These are phyloP conservation scores for Fusarium chaquense DNA, from an alignment of 2,329 filamentous ascomycete genomes.

Conservation along the genomic window DNA sequence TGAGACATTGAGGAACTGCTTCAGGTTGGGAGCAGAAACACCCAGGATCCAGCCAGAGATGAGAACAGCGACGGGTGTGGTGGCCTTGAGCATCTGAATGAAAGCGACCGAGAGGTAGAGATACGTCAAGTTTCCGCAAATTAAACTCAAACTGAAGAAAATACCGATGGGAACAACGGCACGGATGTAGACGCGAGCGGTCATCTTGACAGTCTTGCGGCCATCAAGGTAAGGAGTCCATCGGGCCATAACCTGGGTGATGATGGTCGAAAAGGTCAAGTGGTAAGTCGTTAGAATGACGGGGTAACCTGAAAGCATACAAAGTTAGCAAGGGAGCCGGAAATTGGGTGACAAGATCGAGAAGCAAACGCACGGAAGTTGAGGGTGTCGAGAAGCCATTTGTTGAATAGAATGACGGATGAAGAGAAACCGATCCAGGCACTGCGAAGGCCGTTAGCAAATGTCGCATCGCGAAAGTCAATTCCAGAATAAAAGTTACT, in stretches of 20 bases:
- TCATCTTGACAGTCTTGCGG: slow-evolving; percentile 97
- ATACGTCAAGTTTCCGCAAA: slow-evolving; percentile 96
- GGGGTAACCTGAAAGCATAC: slow-evolving; percentile 66
- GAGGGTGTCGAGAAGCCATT: slow-evolving; percentile 91
- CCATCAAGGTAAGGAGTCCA: slow-evolving; percentile 92
- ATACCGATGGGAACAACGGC: slow-evolving; percentile 95
- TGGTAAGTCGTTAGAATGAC: slow-evolving; percentile 97
- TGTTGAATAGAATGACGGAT: slow-evolving; percentile 98
- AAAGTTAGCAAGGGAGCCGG: slow-evolving; percentile 33
- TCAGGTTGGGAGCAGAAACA: slow-evolving; percentile 84
- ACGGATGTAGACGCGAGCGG: slow-evolving; percentile 88
- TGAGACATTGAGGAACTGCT: slow-evolving; percentile 91
- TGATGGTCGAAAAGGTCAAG: slow-evolving; percentile 89
- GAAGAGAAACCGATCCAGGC: slow-evolving; percentile 94
- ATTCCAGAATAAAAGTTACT: slow-evolving; percentile 48
- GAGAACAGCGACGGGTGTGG: slow-evolving; percentile 92
- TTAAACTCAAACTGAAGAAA: slow-evolving; percentile 96
- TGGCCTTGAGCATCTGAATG: slow-evolving; percentile 99
- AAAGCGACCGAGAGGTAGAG: slow-evolving; percentile 95
- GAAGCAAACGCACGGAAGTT: slow-evolving; percentile 71
- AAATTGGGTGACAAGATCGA: slow-evolving; percentile 9
- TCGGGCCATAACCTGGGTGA: slow-evolving; percentile 93
- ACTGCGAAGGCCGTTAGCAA: slow-evolving; percentile 60
- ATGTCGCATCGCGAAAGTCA: slow-evolving; percentile 1
- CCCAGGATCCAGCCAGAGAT: slow-evolving; percentile 90